Percentiles rank a stretch among this genome's conserved stretches.
phyloP scores from a whole-genome alignment of 176 grass and related monocot species.

The Aechmea fasciata region DNA sequence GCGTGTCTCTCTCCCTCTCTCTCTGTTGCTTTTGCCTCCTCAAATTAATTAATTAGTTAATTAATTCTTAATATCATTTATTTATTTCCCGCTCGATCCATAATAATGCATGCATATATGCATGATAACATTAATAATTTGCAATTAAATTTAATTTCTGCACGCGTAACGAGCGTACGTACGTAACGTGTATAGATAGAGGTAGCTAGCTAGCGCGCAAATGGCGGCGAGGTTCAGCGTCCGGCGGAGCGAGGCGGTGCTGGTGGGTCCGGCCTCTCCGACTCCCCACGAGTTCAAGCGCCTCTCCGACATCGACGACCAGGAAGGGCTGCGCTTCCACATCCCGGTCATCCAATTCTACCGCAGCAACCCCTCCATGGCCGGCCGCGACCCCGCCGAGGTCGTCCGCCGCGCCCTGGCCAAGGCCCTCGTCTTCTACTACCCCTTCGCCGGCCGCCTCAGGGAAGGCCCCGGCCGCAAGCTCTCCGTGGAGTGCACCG shows the following conservation, averaged over 20 bases:
- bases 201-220: too few species aligned
- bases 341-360: constrained; percentile 83
- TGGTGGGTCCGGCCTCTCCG: constrained; percentile 44
- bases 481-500: constrained; percentile 25
- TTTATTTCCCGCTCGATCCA: not conserved
- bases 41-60: too few species aligned
- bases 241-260: constrained; percentile 27
- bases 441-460: constrained; percentile 75
- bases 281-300: constrained; percentile 65
- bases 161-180: too few species aligned
- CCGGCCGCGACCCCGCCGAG: constrained; percentile 33
- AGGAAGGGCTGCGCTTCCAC: constrained; percentile 76
- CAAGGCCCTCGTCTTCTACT: constrained; percentile 60
- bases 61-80: too few species aligned
- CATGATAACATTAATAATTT: too few species aligned
- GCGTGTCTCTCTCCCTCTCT: too few species aligned
- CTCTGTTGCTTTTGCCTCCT: too few species aligned
- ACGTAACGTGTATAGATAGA: too few species aligned
- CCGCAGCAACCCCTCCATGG: constrained; percentile 25
- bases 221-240: constrained; percentile 41
- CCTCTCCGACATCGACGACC: constrained; percentile 84
- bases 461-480: constrained; percentile 44
- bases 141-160: too few species aligned
- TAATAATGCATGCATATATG: too few species aligned
- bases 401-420: constrained; percentile 59